phyloP scores from a whole-genome alignment of 192 early-diverging fungal species.

The Coemansia sp. region DNA sequence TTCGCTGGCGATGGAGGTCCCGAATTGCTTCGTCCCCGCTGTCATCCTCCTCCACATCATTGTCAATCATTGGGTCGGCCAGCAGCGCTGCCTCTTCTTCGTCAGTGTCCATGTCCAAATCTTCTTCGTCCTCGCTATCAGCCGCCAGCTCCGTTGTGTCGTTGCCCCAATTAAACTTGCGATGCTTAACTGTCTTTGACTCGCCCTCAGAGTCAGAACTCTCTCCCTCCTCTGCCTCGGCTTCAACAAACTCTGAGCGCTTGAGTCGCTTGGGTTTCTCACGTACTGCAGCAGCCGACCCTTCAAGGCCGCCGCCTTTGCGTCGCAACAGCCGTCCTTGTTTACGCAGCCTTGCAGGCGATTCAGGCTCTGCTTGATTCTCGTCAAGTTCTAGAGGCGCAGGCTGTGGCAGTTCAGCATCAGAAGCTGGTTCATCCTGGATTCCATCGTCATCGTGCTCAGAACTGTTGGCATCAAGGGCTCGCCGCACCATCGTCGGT shows the following conservation, averaged over 20 bases:
- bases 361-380: neutral
- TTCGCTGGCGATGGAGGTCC: slow-evolving; percentile 35
- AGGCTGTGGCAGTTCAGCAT: neutral
- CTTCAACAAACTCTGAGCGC: slow-evolving; percentile 51
- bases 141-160: neutral
- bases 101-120: slow-evolving; percentile 37
- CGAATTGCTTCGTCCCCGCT: slow-evolving; percentile 39
- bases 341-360: neutral
- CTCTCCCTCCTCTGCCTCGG: slow-evolving; percentile 51
- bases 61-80: slow-evolving; percentile 49
- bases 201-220: slow-evolving; percentile 39
- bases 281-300: neutral
- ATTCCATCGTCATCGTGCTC: neutral
- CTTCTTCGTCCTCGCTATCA: slow-evolving; percentile 25
- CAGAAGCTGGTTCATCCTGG: neutral
- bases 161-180: slow-evolving; percentile 46
- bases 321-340: slow-evolving; percentile 13
- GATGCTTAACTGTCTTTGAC: slow-evolving; percentile 2
- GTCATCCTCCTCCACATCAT: slow-evolving; percentile 17
- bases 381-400: neutral
- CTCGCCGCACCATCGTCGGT: slow-evolving; percentile 33
- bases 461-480: slow-evolving; percentile 10
- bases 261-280: slow-evolving; percentile 3
- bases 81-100: slow-evolving; percentile 36
- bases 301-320: neutral